A percentile compares a stretch with the other conserved stretches of the same genome.
Evolutionary conservation across 352 stramenopile genomes (phyloP).

Genomic region (Peronospora destructor): DNA sequence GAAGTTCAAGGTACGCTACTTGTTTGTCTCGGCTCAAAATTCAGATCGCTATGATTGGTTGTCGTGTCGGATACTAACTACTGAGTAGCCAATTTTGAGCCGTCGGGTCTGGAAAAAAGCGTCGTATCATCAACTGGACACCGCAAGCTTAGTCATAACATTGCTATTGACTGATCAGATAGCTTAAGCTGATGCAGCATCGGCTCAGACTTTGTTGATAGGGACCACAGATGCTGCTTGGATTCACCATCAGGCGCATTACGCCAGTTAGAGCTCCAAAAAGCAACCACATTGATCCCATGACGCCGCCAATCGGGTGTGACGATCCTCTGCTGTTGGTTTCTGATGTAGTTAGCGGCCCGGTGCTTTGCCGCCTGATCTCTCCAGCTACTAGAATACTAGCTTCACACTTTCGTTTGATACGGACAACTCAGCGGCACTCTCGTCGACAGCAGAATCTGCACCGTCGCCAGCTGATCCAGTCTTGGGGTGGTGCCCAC

Average conservation of each 20-base stretch:
- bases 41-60: conserved; percentile 1
- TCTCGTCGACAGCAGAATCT: too few relatives aligned
- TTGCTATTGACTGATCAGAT: not conserved
- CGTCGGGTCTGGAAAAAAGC: too few relatives aligned
- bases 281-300: too few relatives aligned
- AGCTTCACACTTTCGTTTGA: too few relatives aligned
- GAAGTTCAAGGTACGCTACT: not conserved
- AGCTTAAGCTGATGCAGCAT: not conserved
- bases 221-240: not conserved
- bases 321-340: too few relatives aligned
- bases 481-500: too few relatives aligned
- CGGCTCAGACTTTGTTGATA: not conserved
- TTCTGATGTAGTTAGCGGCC: too few relatives aligned
- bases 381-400: too few relatives aligned
- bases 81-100: not conserved
- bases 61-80: not conserved
- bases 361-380: too few relatives aligned
- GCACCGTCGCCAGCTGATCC: too few relatives aligned
- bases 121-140: not conserved
- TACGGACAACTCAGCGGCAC: too few relatives aligned
- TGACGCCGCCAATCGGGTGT: too few relatives aligned
- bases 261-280: not conserved
- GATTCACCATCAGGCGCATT: not conserved
- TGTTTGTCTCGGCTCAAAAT: conserved; percentile 2
- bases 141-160: not conserved